Evolutionary conservation across 352 stramenopile species (phyloP).

Genomic region (Albugo laibachii): DNA sequence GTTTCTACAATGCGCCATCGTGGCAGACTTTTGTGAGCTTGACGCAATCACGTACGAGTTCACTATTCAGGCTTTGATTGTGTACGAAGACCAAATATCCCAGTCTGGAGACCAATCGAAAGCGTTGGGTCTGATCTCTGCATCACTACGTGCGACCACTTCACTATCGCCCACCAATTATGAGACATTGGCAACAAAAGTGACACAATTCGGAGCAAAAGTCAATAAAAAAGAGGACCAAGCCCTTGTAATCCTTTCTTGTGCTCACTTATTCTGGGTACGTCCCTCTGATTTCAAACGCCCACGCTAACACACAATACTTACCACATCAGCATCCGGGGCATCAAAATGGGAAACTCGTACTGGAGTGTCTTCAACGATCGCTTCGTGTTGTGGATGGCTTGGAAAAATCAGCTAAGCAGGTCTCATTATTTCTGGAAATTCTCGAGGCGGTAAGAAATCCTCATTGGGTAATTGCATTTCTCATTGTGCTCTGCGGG

Average conservation of each 20-base stretch:
- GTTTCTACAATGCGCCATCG: constrained; percentile 87
- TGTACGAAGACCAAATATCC: constrained; percentile 93
- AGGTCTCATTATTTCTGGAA: constrained; percentile 92
- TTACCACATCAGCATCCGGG: constrained; percentile 20
- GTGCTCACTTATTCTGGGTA: constrained; percentile 92
- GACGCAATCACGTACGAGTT: constrained; percentile 94
- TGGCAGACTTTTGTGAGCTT: constrained; percentile 67
- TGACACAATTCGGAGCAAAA: constrained; percentile 90
- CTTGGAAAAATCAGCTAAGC: constrained; percentile 50
- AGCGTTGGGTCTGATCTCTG: constrained; percentile 80
- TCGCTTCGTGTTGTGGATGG: constrained; percentile 90
- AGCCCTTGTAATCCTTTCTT: constrained; percentile 86
- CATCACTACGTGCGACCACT: constrained; percentile 58
- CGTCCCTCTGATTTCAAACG: constrained; percentile 3
- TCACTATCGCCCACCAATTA: constrained; percentile 82
- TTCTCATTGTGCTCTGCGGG: background rate
- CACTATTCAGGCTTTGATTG: constrained; percentile 86
- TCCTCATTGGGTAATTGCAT: background rate
- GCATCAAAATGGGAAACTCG: constrained; percentile 84
- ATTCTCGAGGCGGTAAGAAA: constrained; percentile 78
- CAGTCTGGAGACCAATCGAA: constrained; percentile 81
- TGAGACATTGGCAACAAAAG: constrained; percentile 92
- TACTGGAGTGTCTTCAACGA: constrained; percentile 93
- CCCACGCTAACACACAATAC: background rate
- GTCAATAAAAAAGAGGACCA: constrained; percentile 94